phyloP scores from a whole-genome alignment of 78 protist species.

The Trichosphaerium sp. region DNA sequence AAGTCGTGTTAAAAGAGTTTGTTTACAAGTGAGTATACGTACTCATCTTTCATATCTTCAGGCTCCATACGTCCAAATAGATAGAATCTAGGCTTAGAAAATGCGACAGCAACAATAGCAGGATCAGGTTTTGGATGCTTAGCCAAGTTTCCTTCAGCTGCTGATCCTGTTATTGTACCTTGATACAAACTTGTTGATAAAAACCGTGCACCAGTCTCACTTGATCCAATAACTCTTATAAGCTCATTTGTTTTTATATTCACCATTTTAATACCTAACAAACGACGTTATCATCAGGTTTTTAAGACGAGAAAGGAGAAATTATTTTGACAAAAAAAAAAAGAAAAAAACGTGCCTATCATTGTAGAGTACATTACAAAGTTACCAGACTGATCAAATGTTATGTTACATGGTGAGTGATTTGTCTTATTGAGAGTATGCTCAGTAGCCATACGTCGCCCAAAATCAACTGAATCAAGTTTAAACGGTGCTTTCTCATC shows the following conservation, averaged over 20 bases:
- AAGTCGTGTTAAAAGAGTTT: not conserved
- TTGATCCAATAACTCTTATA: slow-evolving; percentile 67
- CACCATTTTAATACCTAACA: slow-evolving; percentile 24
- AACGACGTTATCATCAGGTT: not conserved
- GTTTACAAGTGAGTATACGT: not conserved
- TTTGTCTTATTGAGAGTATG: slow-evolving; percentile 26
- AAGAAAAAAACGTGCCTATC: slow-evolving; percentile 40
- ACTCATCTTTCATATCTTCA: slow-evolving; percentile 41
- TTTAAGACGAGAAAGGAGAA: not conserved
- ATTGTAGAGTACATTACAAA: slow-evolving; percentile 73
- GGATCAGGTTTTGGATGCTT: slow-evolving; percentile 59
- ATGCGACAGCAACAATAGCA: slow-evolving; percentile 61
- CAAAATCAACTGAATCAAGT: slow-evolving; percentile 76
- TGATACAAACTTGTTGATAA: slow-evolving; percentile 67
- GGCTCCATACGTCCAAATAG: slow-evolving; percentile 74
- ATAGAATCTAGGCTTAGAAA: slow-evolving; percentile 72
- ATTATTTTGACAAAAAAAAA: not conserved
- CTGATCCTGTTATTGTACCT: slow-evolving; percentile 28
- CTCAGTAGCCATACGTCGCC: slow-evolving; percentile 79
- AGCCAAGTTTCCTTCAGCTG: slow-evolving; percentile 19
- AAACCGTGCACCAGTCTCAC: slow-evolving; percentile 75
- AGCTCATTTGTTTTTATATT: slow-evolving; percentile 48
- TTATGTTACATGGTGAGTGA: slow-evolving; percentile 27
- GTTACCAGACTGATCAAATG: slow-evolving; percentile 77
- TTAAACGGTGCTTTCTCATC: not conserved